Evolutionary conservation across 208 protist species (phyloP).

Genomic region (Balamuthia mandrillaris): DNA sequence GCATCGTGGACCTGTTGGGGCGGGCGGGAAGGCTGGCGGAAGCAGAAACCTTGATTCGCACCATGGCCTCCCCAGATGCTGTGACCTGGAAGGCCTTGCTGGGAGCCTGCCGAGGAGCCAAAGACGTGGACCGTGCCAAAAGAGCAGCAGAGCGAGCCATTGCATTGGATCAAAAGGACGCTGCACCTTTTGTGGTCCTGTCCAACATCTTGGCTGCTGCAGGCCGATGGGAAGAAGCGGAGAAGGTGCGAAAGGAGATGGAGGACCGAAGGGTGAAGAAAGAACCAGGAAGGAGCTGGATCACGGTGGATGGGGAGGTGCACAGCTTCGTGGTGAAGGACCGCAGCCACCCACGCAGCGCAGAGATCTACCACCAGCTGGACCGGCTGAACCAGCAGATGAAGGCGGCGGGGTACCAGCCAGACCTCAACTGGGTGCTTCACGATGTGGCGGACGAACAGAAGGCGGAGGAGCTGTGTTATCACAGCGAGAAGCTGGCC

Average conservation of each 20-base stretch:
- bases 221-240: not conserved
- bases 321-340: conserved; percentile 20
- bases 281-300: conserved; percentile 13
- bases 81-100: not conserved
- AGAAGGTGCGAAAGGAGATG: conserved; percentile 21
- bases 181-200: not conserved
- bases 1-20: conserved; percentile 31
- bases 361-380: not conserved
- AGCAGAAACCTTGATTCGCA: conserved; percentile 6
- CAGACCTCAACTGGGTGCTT: not conserved
- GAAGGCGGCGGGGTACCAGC: not conserved
- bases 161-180: not conserved
- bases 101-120: not conserved
- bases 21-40: conserved; percentile 25
- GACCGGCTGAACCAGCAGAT: not conserved
- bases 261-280: not conserved
- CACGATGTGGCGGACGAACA: not conserved
- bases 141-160: not conserved
- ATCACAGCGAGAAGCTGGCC: conserved; percentile 37
- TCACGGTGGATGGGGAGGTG: not conserved
- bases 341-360: not conserved
- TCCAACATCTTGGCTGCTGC: not conserved
- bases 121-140: not conserved
- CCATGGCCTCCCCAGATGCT: not conserved
- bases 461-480: conserved; percentile 36